Percentiles rank a stretch among this genome's conserved stretches.
Conservation (phyloP, 2,329 filamentous ascomycete genomes). For the Exophiala spinifera region DNA sequence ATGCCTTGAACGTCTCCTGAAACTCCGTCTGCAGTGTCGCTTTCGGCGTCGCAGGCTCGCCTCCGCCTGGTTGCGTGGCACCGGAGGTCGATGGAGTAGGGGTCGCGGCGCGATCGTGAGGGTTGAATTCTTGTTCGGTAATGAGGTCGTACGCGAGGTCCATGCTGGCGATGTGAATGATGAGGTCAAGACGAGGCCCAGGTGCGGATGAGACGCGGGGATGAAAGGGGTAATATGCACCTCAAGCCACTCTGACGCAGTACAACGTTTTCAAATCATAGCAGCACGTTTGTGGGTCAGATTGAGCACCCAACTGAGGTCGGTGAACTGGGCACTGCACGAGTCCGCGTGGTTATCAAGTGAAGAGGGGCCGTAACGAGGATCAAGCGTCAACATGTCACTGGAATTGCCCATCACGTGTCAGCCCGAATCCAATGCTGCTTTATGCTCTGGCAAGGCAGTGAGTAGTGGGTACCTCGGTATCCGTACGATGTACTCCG, state of each 20-base stretch:
- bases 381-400: not conserved
- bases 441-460: not conserved
- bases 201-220: not conserved
- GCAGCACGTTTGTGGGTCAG: not conserved
- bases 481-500: no score
- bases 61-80: conserved; percentile 37
- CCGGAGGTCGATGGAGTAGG: conserved; percentile 38
- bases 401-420: not conserved
- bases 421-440: not conserved
- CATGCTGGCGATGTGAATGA: conserved; percentile 53
- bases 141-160: conserved; percentile 98
- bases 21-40: conserved; percentile 76
- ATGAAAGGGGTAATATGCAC: not conserved
- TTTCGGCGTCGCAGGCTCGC: conserved; percentile 26
- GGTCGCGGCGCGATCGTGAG: conserved; percentile 47
- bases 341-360: not conserved
- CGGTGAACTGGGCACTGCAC: no score
- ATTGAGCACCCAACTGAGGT: not conserved
- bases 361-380: not conserved
- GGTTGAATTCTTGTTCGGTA: conserved; percentile 69
- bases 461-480: no score
- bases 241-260: not conserved
- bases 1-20: conserved; percentile 91
- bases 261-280: not conserved
- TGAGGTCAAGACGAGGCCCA: not conserved